Base-by-base conservation (phyloP, 495 filamentous ascomycete genomes). In the Opeltia flavorubescens region DNA sequence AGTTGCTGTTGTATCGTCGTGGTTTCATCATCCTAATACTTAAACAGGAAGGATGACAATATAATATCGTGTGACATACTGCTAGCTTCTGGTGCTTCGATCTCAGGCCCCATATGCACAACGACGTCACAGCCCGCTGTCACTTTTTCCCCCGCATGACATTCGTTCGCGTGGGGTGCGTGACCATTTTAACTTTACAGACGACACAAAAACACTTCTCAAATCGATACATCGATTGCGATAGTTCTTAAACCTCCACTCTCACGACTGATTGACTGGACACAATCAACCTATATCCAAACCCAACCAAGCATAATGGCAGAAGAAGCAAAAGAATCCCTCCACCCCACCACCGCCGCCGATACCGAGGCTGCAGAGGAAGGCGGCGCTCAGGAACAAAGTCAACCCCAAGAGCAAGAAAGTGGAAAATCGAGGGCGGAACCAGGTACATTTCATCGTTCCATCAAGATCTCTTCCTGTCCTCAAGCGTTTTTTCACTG, bases 391-490 rank as follows among this genome's bases (percentile, higher is more conserved):
- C 5, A 5, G 13, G 38, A 41, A 9, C 6, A 13, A 6, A 12
- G 18, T 0, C 17, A 41, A 26, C 21, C 15, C 2, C 28, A 51
- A 35, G 29, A 13, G 5, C 43, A 26, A 44, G 46, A 26, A 21
- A 17, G 23, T 12, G 33, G 46, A 34, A 23, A 47, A 40, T 24
- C 12, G 4, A 21, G 31, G 33, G 20, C 39, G 23, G 29, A 45
- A 28, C 30, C 33, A 40, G 48, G 48, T 17, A n/a, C n/a, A 43
- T 28, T 17, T 31, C 28, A 24, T n/a, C 42, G 35, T 20, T 23
- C 17, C 13, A 42, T 17, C 35, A 34, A 28, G 25, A 48, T 43
- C 1, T 5, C 5, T 12, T 12, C 13, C 2, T 18, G 4, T 17
- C 33, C 33, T n/a, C n/a, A n/a, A n/a, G n/a, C n/a, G n/a, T n/a